Conservation (phyloP, 345 rosid species). For the Kernera saxatilis region DNA sequence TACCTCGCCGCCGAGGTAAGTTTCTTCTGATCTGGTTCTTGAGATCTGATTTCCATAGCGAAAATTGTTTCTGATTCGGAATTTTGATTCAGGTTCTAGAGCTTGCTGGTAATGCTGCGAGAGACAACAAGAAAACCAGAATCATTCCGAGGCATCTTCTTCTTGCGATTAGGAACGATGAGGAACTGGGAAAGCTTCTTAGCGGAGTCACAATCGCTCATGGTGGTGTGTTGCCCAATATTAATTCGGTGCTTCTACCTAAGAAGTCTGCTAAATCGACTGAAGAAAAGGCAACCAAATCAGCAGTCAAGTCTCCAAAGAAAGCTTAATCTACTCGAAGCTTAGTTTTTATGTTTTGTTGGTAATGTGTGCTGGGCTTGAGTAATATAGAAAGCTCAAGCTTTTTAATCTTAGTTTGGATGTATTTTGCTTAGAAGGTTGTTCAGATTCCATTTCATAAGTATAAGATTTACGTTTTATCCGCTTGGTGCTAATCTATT, state of each 20-base stretch:
- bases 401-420: too few species aligned
- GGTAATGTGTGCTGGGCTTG: too few species aligned
- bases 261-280: constrained; percentile 48
- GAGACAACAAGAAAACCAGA: constrained; percentile 73
- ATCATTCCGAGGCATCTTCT: constrained; percentile 72
- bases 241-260: constrained; percentile 64
- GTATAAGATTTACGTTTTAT: too few species aligned
- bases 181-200: constrained; percentile 65
- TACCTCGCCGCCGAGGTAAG: constrained; percentile 80
- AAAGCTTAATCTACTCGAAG: too few species aligned
- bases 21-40: background rate
- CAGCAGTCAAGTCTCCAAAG: too few species aligned
- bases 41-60: background rate
- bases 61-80: background rate
- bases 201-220: constrained; percentile 75
- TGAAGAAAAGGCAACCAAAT: constrained; percentile 46
- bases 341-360: too few species aligned
- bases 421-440: too few species aligned
- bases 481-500: too few species aligned
- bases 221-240: constrained; percentile 78
- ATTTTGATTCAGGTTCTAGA: constrained; percentile 49
- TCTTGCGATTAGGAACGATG: constrained; percentile 69
- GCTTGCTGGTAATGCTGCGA: constrained; percentile 76
- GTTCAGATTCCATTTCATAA: too few species aligned
- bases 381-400: too few species aligned